Evolutionary conservation across 2,329 filamentous ascomycete genomes (phyloP), one percentile per base, ranked within the genome.

Genomic region (Penicillium sp.): DNA sequence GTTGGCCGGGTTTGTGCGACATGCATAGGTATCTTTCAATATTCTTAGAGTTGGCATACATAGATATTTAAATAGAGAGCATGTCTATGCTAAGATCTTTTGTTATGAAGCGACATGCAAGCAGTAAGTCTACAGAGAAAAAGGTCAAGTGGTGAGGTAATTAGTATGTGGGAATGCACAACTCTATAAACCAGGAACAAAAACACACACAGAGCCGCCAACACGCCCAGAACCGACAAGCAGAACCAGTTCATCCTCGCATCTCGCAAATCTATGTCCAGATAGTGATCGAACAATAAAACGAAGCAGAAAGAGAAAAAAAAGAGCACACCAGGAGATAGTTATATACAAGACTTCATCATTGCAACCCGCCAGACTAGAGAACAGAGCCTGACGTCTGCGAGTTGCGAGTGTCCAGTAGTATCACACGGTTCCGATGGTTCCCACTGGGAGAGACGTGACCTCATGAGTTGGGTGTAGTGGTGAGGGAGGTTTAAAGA

Each of bases 161-260:
- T 53, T 56, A 56, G 49, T 47, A 53, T 56, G 43, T 56, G 54
- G 21, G 39, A 34, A 53, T 56, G 29, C 41, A 46, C 27, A 53
- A 19, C 34, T 56, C 41, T 53, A 56, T 56, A 27, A 34, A 47
- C 34, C 38, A 43, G 21, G 13, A 36, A 38, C 16, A 29, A 51
- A 31, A 25, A 47, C 40, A 49, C 33, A 51, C 21, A 43, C 25
- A 50, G 27, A n/a, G 44, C 40, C 39, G 5, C 39, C 46, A 13
- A 31, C 43, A 41, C 27, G 21, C 29, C 43, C 33, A 27, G 33
- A 29, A 27, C 8, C 41, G 9, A 3, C 47, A 39, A 40, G 19
- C 19, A 43, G 19, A 53, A 43, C 13, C 36, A 36, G 34, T n/a
- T 16, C 19, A 29, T 44, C 25, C 29, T 43, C 15, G 33, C 27